These are phyloP conservation scores for Neostapfia colusana DNA, from an alignment of 176 grass and related monocot species.

Conservation along the genomic window DNA sequence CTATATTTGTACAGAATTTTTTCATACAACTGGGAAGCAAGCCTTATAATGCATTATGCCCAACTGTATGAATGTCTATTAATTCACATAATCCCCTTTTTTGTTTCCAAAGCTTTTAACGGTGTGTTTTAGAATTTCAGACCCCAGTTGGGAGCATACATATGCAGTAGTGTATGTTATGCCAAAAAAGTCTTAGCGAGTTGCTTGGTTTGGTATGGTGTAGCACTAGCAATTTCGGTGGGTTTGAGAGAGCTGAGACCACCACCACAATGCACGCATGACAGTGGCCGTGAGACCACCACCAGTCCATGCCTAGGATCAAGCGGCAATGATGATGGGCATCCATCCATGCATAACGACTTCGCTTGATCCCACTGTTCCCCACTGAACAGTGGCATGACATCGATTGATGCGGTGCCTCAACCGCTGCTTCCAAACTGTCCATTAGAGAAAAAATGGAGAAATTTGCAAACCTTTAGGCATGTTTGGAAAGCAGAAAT, in stretches of 20 bases:
- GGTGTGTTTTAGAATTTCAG: not conserved
- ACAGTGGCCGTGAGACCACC: constrained; percentile 37
- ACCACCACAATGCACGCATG: constrained; percentile 42
- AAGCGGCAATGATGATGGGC: constrained; percentile 33
- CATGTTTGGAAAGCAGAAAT: not conserved
- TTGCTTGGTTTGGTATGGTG: constrained; percentile 38
- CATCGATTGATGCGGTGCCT: not conserved
- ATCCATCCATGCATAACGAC: constrained; percentile 23
- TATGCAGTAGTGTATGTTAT: not conserved
- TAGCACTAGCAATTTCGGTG: constrained; percentile 31
- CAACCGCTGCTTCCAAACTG: not conserved
- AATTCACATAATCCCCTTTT: not conserved
- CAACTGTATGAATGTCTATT: not conserved
- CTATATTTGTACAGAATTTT: too few species aligned
- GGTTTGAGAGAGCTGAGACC: constrained; percentile 26
- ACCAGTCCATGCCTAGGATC: constrained; percentile 39
- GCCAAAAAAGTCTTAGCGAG: too few species aligned
- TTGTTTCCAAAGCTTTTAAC: not conserved
- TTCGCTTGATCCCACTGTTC: constrained; percentile 18
- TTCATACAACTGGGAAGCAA: not conserved
- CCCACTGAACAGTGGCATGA: constrained; percentile 27
- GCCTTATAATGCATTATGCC: not conserved
- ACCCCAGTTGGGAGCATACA: not conserved
- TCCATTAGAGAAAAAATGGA: not conserved
- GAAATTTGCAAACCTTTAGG: not conserved